These are phyloP conservation scores for Quercus dentata DNA, from an alignment of 306 rosid genomes.

Conservation along the genomic window DNA sequence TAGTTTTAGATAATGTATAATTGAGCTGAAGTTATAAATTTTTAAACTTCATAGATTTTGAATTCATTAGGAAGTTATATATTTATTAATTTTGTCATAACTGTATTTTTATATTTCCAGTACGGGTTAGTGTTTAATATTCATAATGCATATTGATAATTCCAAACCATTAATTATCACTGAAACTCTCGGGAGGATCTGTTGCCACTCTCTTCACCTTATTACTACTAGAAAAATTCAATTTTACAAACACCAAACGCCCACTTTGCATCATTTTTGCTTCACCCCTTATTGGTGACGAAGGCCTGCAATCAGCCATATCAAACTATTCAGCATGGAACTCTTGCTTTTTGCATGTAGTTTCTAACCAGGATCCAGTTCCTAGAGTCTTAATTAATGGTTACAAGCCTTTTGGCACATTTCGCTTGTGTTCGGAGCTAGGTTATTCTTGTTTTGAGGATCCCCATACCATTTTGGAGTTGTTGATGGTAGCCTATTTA, in stretches of 20 bases:
- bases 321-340: slow-evolving; percentile 43
- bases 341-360: slow-evolving; percentile 67
- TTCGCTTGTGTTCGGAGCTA: slow-evolving; percentile 38
- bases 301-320: slow-evolving; percentile 28
- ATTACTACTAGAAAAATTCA: slow-evolving; percentile 33
- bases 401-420: slow-evolving; percentile 66
- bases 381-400: slow-evolving; percentile 9
- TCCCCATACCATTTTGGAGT: slow-evolving; percentile 27
- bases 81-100: no score
- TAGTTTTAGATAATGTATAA: no score
- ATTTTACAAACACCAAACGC: slow-evolving; percentile 26
- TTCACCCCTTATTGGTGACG: slow-evolving; percentile 64
- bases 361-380: slow-evolving; percentile 44
- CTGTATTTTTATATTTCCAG: no score
- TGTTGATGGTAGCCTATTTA: slow-evolving; percentile 20
- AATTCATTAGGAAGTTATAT: no score
- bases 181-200: slow-evolving; percentile 62
- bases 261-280: slow-evolving; percentile 80
- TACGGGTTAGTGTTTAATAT: no score
- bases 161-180: slow-evolving; percentile 41
- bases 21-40: no score
- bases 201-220: slow-evolving; percentile 71
- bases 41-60: no score
- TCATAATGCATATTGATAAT: slow-evolving; percentile 12
- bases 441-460: slow-evolving; percentile 47